Evolutionary conservation across 2,329 filamentous ascomycete species (phyloP).

Genomic region (Neurospora sp.): DNA sequence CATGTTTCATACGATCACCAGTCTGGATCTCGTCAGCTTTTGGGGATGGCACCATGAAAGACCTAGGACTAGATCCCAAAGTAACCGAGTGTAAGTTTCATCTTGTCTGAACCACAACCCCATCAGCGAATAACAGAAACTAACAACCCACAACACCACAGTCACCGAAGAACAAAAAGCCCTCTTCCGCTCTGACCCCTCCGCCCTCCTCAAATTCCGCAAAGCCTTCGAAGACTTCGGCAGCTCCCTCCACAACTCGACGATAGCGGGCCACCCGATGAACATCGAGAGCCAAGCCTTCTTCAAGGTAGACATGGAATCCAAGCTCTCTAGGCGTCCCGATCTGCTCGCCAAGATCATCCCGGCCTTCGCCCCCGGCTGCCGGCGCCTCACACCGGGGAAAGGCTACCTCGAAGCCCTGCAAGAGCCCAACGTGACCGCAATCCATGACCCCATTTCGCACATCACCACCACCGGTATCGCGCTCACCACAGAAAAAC

Average conservation of each 20-base stretch:
- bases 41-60: constrained; percentile 33
- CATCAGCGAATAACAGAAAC: background rate
- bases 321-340: constrained; percentile 31
- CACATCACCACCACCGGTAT: constrained; percentile 28
- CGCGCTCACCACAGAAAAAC: constrained; percentile 14
- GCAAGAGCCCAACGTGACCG: constrained; percentile 29
- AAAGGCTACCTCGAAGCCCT: constrained; percentile 36
- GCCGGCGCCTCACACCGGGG: constrained; percentile 34
- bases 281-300: constrained; percentile 20
- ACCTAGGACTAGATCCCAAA: constrained; percentile 31
- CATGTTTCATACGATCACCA: constrained; percentile 37
- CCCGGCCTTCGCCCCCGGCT: constrained; percentile 33
- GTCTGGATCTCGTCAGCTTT: constrained; percentile 41
- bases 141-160: constrained; percentile 9
- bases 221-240: constrained; percentile 34
- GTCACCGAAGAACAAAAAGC: constrained; percentile 29
- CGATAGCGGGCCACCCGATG: constrained; percentile 27
- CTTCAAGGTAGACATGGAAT: constrained; percentile 29
- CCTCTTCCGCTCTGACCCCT: constrained; percentile 27
- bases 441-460: constrained; percentile 25
- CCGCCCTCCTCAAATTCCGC: constrained; percentile 29
- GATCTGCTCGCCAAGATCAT: constrained; percentile 33
- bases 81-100: constrained; percentile 27
- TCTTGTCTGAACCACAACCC: background rate
- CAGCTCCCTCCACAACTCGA: constrained; percentile 32